Percentiles rank a stretch among this genome's conserved stretches.
Conservation (phyloP, 768 basidiomycete genomes). For the Psilocybe sp. region DNA sequence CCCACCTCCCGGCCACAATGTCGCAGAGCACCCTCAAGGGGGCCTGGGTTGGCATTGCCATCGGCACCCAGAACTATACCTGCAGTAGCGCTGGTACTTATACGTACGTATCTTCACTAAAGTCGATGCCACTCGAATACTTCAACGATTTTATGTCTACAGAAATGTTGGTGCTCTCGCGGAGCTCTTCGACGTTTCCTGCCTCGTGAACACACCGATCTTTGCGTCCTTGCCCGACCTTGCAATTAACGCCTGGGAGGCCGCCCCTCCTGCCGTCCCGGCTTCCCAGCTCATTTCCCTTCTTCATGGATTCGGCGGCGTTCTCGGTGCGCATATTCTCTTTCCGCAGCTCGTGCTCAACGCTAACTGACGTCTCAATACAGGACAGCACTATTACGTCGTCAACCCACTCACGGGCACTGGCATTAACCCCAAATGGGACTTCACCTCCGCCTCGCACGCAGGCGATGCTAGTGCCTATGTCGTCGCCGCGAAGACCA, state of each 20-base stretch:
- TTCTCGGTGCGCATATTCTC: conserved; percentile 27
- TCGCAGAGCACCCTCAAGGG: conserved; percentile 27
- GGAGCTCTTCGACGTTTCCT: conserved; percentile 55
- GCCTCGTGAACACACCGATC: conserved; percentile 31
- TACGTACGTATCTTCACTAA: conserved; percentile 32
- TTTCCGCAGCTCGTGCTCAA: background rate
- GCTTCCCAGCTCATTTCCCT: conserved; percentile 14
- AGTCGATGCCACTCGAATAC: background rate
- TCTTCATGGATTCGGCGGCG: conserved; percentile 11
- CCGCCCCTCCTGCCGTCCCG: conserved; percentile 18
- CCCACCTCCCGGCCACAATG: conserved; percentile 27
- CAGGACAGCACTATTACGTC: conserved; percentile 53
- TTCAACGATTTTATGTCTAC: background rate
- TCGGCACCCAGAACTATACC: conserved; percentile 57
- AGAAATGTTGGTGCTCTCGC: conserved; percentile 49
- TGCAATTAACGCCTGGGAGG: conserved; percentile 16
- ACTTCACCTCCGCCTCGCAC: conserved; percentile 41
- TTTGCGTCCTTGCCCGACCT: conserved; percentile 26
- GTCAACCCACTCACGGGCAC: conserved; percentile 37
- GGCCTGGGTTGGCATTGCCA: conserved; percentile 42
- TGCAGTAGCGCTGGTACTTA: conserved; percentile 42
- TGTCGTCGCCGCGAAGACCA: conserved; percentile 38
- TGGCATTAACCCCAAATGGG: conserved; percentile 45
- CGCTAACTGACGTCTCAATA: background rate
- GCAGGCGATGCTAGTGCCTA: conserved; percentile 36